Evolutionary conservation across 441 rosid genomes (phyloP).

Genomic region (Manihot esculenta): DNA sequence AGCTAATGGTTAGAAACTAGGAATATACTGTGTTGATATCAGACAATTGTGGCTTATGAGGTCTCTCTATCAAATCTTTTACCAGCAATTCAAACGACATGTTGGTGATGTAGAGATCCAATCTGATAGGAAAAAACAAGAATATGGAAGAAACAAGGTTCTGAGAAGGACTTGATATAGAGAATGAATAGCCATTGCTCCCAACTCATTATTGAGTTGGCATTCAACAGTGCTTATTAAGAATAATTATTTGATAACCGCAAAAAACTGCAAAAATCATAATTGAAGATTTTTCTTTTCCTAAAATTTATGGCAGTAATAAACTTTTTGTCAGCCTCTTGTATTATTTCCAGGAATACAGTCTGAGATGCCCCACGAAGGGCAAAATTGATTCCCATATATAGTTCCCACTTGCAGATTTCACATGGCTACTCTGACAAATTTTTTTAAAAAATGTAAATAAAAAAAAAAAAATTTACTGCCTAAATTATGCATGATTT

Average conservation of each 20-base stretch:
- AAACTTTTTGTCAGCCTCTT: not conserved
- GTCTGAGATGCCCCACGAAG: constrained; percentile 18
- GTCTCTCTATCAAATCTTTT: not conserved
- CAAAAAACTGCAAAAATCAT: not conserved
- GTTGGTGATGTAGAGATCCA: too few relatives aligned
- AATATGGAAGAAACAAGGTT: too few relatives aligned
- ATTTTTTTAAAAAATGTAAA: not conserved
- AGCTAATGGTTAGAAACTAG: too few relatives aligned
- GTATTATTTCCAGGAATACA: constrained; percentile 16
- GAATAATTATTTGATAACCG: not conserved
- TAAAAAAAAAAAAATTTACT: not conserved
- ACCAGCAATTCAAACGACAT: not conserved
- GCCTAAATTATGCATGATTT: not conserved
- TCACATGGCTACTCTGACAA: constrained; percentile 21
- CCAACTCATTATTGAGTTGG: not conserved
- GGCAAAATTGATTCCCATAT: constrained; percentile 11
- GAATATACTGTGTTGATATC: too few relatives aligned
- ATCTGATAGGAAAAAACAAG: too few relatives aligned
- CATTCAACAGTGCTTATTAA: too few relatives aligned
- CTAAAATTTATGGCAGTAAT: not conserved
- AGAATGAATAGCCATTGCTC: not conserved
- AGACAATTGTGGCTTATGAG: not conserved
- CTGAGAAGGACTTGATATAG: too few relatives aligned
- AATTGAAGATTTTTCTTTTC: not conserved
- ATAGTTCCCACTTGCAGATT: constrained; percentile 15